Percentiles rank a stretch among this genome's conserved stretches.
Conservation (phyloP, 306 rosid genomes). For the Quercus agrifolia region DNA sequence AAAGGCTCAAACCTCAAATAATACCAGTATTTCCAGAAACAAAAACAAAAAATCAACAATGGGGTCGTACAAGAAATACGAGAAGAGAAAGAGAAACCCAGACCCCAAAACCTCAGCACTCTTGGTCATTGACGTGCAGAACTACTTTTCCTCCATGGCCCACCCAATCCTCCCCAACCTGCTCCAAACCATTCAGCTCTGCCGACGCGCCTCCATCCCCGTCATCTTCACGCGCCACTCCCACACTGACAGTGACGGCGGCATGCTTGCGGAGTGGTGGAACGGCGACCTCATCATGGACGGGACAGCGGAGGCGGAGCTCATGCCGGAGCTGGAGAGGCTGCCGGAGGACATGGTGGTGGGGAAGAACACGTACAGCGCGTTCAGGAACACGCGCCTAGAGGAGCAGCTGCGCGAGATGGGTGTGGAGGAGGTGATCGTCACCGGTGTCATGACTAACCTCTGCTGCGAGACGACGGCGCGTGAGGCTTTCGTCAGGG, state of each 20-base stretch:
- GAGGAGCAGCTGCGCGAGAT: conserved; percentile 48
- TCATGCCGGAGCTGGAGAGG: conserved; percentile 40
- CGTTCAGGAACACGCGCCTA: conserved; percentile 44
- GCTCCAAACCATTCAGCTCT: conserved; percentile 57
- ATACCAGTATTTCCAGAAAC: too few relatives aligned
- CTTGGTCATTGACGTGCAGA: conserved; percentile 62
- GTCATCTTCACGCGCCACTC: conserved; percentile 72
- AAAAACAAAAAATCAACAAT: not conserved
- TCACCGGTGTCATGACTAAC: conserved; percentile 71
- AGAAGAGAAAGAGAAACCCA: conserved; percentile 49
- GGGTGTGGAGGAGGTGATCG: conserved; percentile 66
- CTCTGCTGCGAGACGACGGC: conserved; percentile 78
- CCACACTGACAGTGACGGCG: conserved; percentile 36
- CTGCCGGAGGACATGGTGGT: conserved; percentile 32
- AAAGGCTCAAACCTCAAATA: too few relatives aligned
- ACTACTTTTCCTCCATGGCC: conserved; percentile 52
- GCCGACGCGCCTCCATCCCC: conserved; percentile 60
- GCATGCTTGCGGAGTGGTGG: conserved; percentile 72
- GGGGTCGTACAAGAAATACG: conserved; percentile 41
- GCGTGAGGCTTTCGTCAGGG: conserved; percentile 66
- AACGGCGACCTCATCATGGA: conserved; percentile 50
- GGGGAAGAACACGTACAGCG: conserved; percentile 61
- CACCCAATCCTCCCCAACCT: conserved; percentile 45
- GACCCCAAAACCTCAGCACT: conserved; percentile 51
- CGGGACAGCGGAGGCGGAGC: conserved; percentile 51